Evolutionary conservation across 73 alveolate genomes (phyloP).

Genomic region (Blepharisma stoltei): DNA sequence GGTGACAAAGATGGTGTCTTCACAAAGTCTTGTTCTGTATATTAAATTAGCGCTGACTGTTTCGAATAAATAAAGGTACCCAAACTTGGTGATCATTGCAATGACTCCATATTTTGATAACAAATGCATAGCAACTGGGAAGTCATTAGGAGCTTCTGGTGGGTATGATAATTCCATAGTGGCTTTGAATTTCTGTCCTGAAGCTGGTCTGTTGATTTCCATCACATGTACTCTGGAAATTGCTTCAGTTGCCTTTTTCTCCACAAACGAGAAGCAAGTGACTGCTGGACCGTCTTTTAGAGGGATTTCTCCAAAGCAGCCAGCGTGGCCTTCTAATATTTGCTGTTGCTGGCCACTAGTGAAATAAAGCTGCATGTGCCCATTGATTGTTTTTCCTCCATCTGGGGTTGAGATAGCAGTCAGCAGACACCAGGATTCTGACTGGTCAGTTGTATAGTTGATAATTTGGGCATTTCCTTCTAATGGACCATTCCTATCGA

Average conservation of each 20-base stretch:
- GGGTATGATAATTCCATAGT: slow-evolving; percentile 80
- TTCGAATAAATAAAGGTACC: slow-evolving; percentile 85
- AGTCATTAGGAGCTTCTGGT: slow-evolving; percentile 82
- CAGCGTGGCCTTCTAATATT: slow-evolving; percentile 77
- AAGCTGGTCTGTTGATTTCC: slow-evolving; percentile 88
- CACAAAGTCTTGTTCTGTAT: slow-evolving; percentile 89
- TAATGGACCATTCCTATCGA: slow-evolving; percentile 24
- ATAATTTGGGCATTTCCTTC: slow-evolving; percentile 50
- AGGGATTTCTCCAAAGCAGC: slow-evolving; percentile 71
- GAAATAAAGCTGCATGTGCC: slow-evolving; percentile 74
- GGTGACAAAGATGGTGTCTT: slow-evolving; percentile 80
- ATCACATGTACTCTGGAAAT: slow-evolving; percentile 77
- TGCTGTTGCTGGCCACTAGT: slow-evolving; percentile 64
- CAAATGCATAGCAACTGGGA: slow-evolving; percentile 96
- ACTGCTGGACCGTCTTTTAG: slow-evolving; percentile 57
- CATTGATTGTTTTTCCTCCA: slow-evolving; percentile 65
- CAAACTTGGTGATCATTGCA: slow-evolving; percentile 85
- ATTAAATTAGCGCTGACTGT: slow-evolving; percentile 72
- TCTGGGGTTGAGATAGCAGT: slow-evolving; percentile 73
- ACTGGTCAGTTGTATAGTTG: slow-evolving; percentile 57
- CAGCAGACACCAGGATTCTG: slow-evolving; percentile 73
- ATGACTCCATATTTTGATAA: slow-evolving; percentile 85
- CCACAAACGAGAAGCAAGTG: slow-evolving; percentile 84
- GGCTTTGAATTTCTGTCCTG: slow-evolving; percentile 82
- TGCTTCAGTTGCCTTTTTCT: slow-evolving; percentile 87